These are phyloP conservation scores for Patellifolia procumbens DNA, from an alignment of 179 eudicot genomes.

Conservation along the genomic window DNA sequence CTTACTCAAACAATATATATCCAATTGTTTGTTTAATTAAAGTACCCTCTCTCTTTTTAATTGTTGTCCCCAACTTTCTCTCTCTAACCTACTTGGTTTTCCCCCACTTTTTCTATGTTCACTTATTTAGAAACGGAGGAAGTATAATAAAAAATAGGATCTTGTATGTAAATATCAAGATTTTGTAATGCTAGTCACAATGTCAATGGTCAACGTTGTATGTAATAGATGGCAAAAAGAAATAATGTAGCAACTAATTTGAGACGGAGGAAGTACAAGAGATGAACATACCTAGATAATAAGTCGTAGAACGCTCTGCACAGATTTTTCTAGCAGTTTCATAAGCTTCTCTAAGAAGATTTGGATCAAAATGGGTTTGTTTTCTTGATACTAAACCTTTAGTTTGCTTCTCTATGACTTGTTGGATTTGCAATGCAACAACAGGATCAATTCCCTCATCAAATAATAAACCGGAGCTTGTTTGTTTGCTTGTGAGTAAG, in stretches of 20 bases:
- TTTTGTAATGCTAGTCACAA: no score
- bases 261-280: no score
- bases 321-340: conserved; percentile 40
- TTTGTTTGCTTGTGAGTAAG: background rate
- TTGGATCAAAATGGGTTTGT: conserved; percentile 29
- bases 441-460: background rate
- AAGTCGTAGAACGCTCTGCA: conserved; percentile 51
- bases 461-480: background rate
- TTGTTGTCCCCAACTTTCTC: no score
- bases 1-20: no score
- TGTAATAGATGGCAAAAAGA: background rate
- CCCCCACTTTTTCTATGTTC: no score
- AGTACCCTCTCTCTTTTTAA: no score
- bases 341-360: conserved; percentile 44
- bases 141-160: no score
- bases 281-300: conserved; percentile 40
- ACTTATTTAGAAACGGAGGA: no score
- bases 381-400: background rate
- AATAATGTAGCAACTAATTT: background rate
- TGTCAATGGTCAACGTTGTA: no score
- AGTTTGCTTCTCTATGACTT: conserved; percentile 49
- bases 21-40: no score
- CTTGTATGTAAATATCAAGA: no score
- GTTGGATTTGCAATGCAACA: conserved; percentile 27
- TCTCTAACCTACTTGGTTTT: no score